phyloP scores from a whole-genome alignment of 306 rosid species.

The Luffa acutangula region DNA sequence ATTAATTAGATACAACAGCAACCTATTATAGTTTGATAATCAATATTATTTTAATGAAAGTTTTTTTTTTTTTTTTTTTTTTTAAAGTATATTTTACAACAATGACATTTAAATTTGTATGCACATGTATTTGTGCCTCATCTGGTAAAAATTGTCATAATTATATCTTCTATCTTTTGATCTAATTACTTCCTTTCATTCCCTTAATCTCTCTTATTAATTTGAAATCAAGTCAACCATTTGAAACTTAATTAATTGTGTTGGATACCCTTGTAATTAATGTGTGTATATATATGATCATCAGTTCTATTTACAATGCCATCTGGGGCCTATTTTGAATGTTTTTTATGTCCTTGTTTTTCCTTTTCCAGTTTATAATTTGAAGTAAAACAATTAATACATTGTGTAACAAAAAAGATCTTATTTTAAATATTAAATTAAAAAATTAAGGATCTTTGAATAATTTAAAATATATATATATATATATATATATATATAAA shows the following conservation, averaged over 20 bases:
- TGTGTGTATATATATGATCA: too few species aligned
- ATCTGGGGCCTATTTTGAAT: not conserved
- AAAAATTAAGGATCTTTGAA: not conserved
- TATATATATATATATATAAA: too few species aligned
- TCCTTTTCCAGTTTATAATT: not conserved
- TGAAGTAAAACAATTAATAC: not conserved
- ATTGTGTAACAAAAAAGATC: not conserved
- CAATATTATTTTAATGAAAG: not conserved
- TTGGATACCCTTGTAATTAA: too few species aligned
- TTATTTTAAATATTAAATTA: not conserved
- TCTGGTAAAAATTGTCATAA: not conserved
- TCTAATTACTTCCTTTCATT: not conserved
- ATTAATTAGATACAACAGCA: not conserved
- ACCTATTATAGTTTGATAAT: not conserved
- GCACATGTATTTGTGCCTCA: not conserved
- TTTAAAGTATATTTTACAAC: not conserved
- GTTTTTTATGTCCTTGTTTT: not conserved
- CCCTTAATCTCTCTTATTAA: not conserved
- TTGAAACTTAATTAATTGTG: too few species aligned
- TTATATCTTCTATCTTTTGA: not conserved
- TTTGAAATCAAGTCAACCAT: too few species aligned
- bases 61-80: too few species aligned
- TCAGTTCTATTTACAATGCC: too few species aligned
- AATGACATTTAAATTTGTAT: not conserved
- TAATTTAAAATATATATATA: too few species aligned